A percentile compares a stretch with the other conserved stretches of the same genome.
Conservation (phyloP, 495 filamentous ascomycete species). For the Aspergillus heteromorphus region DNA sequence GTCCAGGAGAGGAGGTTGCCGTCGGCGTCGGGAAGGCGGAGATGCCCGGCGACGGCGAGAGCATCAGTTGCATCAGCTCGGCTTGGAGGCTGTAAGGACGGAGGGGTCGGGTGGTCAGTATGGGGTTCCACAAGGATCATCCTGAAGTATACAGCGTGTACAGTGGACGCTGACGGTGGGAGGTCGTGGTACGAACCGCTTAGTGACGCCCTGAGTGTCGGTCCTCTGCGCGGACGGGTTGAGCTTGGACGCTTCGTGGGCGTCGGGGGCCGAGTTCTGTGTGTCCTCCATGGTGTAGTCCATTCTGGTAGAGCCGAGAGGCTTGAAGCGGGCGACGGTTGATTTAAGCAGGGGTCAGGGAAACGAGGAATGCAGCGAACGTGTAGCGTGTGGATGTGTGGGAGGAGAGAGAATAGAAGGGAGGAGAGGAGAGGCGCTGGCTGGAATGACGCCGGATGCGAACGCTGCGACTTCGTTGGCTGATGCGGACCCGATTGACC, state of each 20-base stretch:
- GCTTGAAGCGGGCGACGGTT: not conserved
- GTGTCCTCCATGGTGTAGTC: slow-evolving; percentile 65
- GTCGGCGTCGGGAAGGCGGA: slow-evolving; percentile 86
- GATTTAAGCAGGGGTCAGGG: slow-evolving; percentile 8
- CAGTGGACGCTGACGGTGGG: too few species aligned
- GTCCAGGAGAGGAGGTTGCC: slow-evolving; percentile 89
- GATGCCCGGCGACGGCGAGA: slow-evolving; percentile 84
- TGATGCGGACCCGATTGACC: not conserved
- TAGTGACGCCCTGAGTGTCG: slow-evolving; percentile 70
- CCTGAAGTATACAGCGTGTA: too few species aligned
- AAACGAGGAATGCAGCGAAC: slow-evolving; percentile 13
- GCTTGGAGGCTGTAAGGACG: slow-evolving; percentile 69
- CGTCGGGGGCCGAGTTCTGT: slow-evolving; percentile 66
- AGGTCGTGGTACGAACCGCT: slow-evolving; percentile 50
- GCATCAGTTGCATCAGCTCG: slow-evolving; percentile 97
- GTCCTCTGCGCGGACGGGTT: slow-evolving; percentile 47
- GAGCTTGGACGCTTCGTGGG: slow-evolving; percentile 54
- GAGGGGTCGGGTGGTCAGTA: slow-evolving; percentile 12
- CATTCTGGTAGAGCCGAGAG: slow-evolving; percentile 34
- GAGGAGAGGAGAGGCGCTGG: slow-evolving; percentile 29
- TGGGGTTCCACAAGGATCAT: not conserved
- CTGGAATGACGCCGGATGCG: slow-evolving; percentile 40
- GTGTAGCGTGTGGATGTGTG: too few species aligned
- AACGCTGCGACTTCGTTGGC: slow-evolving; percentile 11
- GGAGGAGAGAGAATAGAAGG: too few species aligned